Base-by-base conservation (phyloP, 768 basidiomycete species). In the Boletus pseudo-olivaceus region DNA sequence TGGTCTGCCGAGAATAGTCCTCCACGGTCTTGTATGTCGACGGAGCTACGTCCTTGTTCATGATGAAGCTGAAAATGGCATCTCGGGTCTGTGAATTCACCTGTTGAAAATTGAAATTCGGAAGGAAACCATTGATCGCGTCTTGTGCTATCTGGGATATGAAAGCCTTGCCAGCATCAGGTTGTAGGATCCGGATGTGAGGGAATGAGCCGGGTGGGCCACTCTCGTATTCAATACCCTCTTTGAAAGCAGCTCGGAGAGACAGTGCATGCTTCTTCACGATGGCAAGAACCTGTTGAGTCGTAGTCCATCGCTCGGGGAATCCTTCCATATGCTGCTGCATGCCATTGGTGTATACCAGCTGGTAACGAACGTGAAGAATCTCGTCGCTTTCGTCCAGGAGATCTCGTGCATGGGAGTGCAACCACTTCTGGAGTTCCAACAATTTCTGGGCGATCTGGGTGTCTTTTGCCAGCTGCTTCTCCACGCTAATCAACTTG, bases 401-500 rank as follows among this genome's bases (percentile, higher is more conserved):
- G 7, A 67, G 47, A 29, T 67, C 63, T 4, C 66, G 57, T n/a
- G 58, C 41, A 19, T 47, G 45, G 4, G 20, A 43, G 8, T 66
- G 43, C 1, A 68, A 33, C 64, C 63, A 68, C 12, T 17, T 40
- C 27, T 67, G 61, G 19, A 61, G 53, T n/a, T 60, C 44, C 40
- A 74, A 48, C 26, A 75, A 12, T 4, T 34, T 15, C 5, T 0
- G 5, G 12, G 40, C 54, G 1, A 37, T 1, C 3, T 3, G 0
- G 7, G 4, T 17, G 15, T 47, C 54, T 33, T 17, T 8, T 15
- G 39, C 23, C 6, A 70, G 55, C n/a, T 64, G 60, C 32, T 53
- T 62, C 38, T 82, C 74, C 5, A 81, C 59, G 0, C 68, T 68
- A 71, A 74, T 72, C 32, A 82, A 64, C 54, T 73, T 70, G 54